Base-by-base conservation (phyloP, 495 filamentous ascomycete genomes). In the Sabuloglossum arenarium region DNA sequence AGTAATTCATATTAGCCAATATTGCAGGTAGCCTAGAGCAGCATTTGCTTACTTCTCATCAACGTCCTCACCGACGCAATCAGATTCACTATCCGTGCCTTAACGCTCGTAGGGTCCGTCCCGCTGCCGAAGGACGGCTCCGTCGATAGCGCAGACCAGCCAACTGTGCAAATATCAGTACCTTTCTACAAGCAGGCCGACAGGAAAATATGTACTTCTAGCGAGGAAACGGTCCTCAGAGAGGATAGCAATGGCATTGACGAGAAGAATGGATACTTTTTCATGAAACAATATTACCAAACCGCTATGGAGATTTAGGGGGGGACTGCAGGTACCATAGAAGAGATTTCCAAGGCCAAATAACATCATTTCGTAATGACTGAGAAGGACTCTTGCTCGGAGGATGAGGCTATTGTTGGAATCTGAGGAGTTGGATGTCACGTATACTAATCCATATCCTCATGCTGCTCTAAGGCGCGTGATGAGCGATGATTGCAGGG, bases 151-250 rank as follows among this genome's bases (percentile, higher is more conserved):
- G 34, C 42, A 10, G 51, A 43, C 53, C 57, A 59, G 50, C 57
- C 52, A 29, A 57, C 56, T 23, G 34, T 37, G 19, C 3, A 14
- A n/a, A 45, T 6, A n/a, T 43, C 11, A 55, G 28, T 2, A 23
- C 28, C 31, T 16, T 24, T 29, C 24, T 14, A n/a, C 12, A 39
- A 34, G 23, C 32, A 21, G 45, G 47, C 34, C 31, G 53, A 27
- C 27, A 49, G 51, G 45, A 55, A 43, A 45, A 45, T 43, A 71
- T 80, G 61, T 82, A 94, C 88, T 91, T 62, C 93, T 80, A 53
- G 93, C 91, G 53, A 98, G 82, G 68, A 98, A 98, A 30, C 93
- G 81, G 71, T 98, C 91, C 78, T 98, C 90, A 63, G 88, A 95
- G 52, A 97, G 82, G 69, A 98, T 81, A 53, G 88, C 86, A 65